Evolutionary conservation across 805 yeast genomes (phyloP).

Genomic region (Ogataea haglerorum): DNA sequence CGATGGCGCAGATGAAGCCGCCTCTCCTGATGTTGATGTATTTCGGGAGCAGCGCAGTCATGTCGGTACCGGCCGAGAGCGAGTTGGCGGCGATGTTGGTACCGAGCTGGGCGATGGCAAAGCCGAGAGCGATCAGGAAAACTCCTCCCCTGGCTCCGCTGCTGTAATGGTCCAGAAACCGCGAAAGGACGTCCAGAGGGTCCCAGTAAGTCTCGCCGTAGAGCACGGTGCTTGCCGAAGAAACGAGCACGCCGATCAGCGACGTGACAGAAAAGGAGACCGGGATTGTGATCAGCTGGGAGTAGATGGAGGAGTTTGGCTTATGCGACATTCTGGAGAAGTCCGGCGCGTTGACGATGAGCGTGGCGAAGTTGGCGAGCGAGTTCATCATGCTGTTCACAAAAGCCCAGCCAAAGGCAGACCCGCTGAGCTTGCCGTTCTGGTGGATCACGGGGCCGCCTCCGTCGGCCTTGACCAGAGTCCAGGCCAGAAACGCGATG

Average conservation of each 20-base stretch:
- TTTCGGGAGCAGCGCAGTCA: conserved; percentile 61
- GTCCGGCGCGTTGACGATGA: conserved; percentile 85
- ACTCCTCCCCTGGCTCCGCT: conserved; percentile 75
- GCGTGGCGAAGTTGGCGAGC: conserved; percentile 83
- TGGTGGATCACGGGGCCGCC: conserved; percentile 69
- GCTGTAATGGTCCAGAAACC: conserved; percentile 53
- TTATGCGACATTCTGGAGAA: conserved; percentile 78
- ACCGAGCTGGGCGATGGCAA: conserved; percentile 75
- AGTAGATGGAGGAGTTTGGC: conserved; percentile 45
- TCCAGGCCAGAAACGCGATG: conserved; percentile 79
- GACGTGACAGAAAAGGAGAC: conserved; percentile 76
- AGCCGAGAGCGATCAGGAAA: conserved; percentile 65
- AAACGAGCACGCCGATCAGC: conserved; percentile 78
- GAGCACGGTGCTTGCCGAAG: conserved; percentile 68
- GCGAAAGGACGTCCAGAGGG: conserved; percentile 71
- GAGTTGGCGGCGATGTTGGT: conserved; percentile 74
- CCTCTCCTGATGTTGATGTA: conserved; percentile 76
- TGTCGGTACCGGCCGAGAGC: conserved; percentile 69
- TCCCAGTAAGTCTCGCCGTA: conserved; percentile 77
- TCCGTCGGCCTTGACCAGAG: conserved; percentile 75
- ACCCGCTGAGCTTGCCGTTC: conserved; percentile 48
- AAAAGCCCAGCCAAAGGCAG: conserved; percentile 79
- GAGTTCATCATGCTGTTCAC: conserved; percentile 75
- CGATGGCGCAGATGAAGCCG: conserved; percentile 67
- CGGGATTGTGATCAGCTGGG: conserved; percentile 69